Percentiles rank a stretch among this genome's conserved stretches.
phyloP scores from a whole-genome alignment of 495 filamentous ascomycete genomes.

The Talaromyces trachyspermus region DNA sequence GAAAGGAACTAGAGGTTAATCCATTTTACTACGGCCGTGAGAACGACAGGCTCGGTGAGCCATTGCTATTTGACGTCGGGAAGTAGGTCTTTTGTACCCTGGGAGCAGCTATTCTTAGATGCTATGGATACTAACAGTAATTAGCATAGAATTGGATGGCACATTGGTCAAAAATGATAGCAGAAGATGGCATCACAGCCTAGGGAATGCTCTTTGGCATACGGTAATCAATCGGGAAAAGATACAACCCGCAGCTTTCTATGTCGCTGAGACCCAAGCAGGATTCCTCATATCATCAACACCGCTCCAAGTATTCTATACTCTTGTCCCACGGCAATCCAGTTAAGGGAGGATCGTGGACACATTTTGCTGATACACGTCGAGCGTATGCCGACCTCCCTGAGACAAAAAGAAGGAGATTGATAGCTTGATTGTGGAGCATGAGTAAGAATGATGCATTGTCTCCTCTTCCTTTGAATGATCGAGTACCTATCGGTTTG shows the following conservation, averaged over 20 bases:
- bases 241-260: neutral
- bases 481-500: neutral
- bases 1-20: slow-evolving; percentile 16
- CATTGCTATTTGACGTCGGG: slow-evolving; percentile 15
- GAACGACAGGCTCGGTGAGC: slow-evolving; percentile 15
- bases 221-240: slow-evolving; percentile 10
- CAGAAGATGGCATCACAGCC: slow-evolving; percentile 17
- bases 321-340: slow-evolving; percentile 16
- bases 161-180: slow-evolving; percentile 15
- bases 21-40: slow-evolving; percentile 19
- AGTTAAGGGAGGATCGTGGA: slow-evolving; percentile 17
- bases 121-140: neutral
- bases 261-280: neutral
- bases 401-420: slow-evolving; percentile 13
- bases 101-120: neutral
- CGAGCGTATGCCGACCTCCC: slow-evolving; percentile 13
- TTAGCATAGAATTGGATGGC: slow-evolving; percentile 16
- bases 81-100: slow-evolving; percentile 10
- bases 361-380: slow-evolving; percentile 18
- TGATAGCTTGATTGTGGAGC: slow-evolving; percentile 15
- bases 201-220: slow-evolving; percentile 19
- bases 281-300: slow-evolving; percentile 19
- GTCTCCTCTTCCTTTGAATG: too few relatives aligned
- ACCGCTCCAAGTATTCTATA: slow-evolving; percentile 18
- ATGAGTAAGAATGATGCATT: slow-evolving; percentile 18